Evolutionary conservation across 2,329 filamentous ascomycete species (phyloP).

Genomic region (Calonectria ilicicola): DNA sequence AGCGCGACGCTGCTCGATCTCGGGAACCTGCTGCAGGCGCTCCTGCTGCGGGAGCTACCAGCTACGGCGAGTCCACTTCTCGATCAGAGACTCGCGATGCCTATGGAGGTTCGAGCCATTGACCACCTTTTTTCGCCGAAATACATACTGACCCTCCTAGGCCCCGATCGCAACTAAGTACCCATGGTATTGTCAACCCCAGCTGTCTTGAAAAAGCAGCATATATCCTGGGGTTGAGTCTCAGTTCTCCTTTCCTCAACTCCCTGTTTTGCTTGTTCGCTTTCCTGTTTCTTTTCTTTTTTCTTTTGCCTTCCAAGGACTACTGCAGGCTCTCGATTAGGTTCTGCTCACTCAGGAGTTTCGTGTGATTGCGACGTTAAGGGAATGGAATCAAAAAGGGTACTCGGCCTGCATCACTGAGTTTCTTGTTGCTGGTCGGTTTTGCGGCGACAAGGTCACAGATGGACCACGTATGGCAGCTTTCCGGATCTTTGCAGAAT

Average conservation of each 20-base stretch:
- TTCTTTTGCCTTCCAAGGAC: slow-evolving; percentile 45
- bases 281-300: slow-evolving; percentile 42
- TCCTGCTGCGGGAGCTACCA: slow-evolving; percentile 48
- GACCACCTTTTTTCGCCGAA: slow-evolving; percentile 15
- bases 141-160: slow-evolving; percentile 46
- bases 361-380: slow-evolving; percentile 52
- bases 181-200: slow-evolving; percentile 30
- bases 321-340: slow-evolving; percentile 43
- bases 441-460: slow-evolving; percentile 52
- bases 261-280: slow-evolving; percentile 40
- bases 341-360: slow-evolving; percentile 51
- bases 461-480: slow-evolving; percentile 54
- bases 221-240: slow-evolving; percentile 32
- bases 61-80: slow-evolving; percentile 56
- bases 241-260: slow-evolving; percentile 44
- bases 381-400: slow-evolving; percentile 51
- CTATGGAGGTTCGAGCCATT: slow-evolving; percentile 55
- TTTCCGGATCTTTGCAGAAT: slow-evolving; percentile 54
- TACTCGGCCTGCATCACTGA: slow-evolving; percentile 50
- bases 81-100: slow-evolving; percentile 58
- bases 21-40: slow-evolving; percentile 53
- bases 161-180: slow-evolving; percentile 46
- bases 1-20: slow-evolving; percentile 54
- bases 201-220: slow-evolving; percentile 30
- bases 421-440: slow-evolving; percentile 51